Base-by-base conservation (phyloP, 2,329 filamentous ascomycete species). In the Colletotrichum sp. region DNA sequence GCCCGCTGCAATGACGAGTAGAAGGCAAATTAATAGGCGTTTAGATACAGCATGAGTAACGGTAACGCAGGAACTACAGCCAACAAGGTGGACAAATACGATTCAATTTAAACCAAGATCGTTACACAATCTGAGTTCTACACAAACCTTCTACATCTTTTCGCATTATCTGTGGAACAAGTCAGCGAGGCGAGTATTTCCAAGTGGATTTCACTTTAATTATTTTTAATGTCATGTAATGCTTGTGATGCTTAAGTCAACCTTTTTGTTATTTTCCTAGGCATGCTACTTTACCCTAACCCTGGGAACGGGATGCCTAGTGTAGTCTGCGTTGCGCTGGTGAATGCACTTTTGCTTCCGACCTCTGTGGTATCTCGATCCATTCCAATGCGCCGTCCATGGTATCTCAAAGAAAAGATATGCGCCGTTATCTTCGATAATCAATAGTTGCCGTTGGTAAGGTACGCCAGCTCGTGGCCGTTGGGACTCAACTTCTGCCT, bases 401-500 rank as follows among this genome's bases (percentile, higher is more conserved):
- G 68, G 43, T 48, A 66, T 71, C 72, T 28, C 12, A 18, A 16
- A 24, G 8, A 14, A 73, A 24, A 34, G 7, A 28, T 48, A 12
- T 36, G 69, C 61, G 32, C 69, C 32, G 52, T 60, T 4, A 21
- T 59, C 55, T 14, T 59, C 32, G 36, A 10, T 13, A 18, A 24
- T 77, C 57, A 77, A 34, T 70, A 67, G 8, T 60, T 57, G 28
- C 74, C 76, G 39, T 77, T 77, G 18, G 57, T 36, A 13, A 76
- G 8, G 18, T n/a, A 55, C 14, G 24, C 18, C 43, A 26, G 61
- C 24, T 43, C 57, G 24, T 26, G 28, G 21, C 34, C 34, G n/a
- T 32, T 68, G 24, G 63, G 21, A 64, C 28, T 67, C 3, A 60
- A 16, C 52, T 67, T 74, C 7, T 70, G 67, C 48, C 72, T 74